Base-by-base conservation (phyloP, 2,329 filamentous ascomycete genomes). In the Chrysoporthe puriensis region DNA sequence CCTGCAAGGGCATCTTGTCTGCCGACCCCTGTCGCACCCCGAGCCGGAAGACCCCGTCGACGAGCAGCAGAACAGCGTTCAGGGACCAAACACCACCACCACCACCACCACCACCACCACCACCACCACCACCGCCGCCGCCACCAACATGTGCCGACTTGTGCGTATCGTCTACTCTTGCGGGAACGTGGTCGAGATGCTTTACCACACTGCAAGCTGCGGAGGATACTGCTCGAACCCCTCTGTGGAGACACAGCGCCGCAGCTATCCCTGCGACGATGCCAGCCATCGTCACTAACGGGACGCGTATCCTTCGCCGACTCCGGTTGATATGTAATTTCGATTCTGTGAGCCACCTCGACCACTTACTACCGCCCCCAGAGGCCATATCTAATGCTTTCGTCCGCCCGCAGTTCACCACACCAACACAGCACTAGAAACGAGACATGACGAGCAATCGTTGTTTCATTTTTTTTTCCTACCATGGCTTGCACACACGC, bases 391-490 rank as follows among this genome's bases (percentile, higher is more conserved):
- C 62, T 63, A 40, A 63, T n/a, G 18, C 34, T 9, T 32, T 2
- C 3, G 54, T 14, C 18, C 32, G 18, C 46, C 40, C 13, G 14
- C 18, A 59, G 52, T 59, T 32, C 52, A 59, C 16, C 54, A 57
- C 59, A n/a, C 18, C 63, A 44, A 50, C 54, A 59, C 36, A 63
- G 8, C 26, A 50, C 9, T 69, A 69, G 68, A 69, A 36, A 42
- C 54, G 58, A 63, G n/a, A 46, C 43, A 26, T 62, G 48, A 64
- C 68, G 68, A 69, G 68, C 68, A 69, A 69, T 69, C 68, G 68
- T 67, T 54, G 50, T 67, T 59, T 13, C 43, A 50, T 50, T 32
- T 63, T 32, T 50, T 32, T 63, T n/a, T 48, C 63, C 32, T 21
- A 42, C 43, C 54, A 26, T 44, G 50, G 62, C 36, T 32, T 48